phyloP scores from a whole-genome alignment of 2,329 filamentous ascomycete species.

The Xylaria sp. region DNA sequence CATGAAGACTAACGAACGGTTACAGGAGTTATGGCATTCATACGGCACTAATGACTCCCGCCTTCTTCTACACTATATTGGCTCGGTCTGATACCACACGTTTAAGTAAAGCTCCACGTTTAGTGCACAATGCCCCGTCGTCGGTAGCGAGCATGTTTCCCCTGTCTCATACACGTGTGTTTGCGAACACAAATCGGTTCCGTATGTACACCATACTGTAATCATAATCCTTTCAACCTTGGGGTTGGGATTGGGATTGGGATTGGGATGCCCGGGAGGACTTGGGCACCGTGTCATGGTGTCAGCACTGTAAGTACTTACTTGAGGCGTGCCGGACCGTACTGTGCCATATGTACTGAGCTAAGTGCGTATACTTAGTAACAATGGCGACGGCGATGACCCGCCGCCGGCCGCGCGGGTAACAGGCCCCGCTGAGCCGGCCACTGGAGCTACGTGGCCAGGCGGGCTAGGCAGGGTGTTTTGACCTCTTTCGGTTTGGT shows the following conservation, averaged over 20 bases:
- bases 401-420: slow-evolving; percentile 23
- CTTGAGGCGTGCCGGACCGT: no score
- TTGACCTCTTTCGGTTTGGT: background rate
- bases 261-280: no score
- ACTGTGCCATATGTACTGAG: no score
- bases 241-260: no score
- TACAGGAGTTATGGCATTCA: background rate
- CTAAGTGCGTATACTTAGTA: background rate
- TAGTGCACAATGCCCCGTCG: no score
- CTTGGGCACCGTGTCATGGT: no score
- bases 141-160: no score
- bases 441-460: slow-evolving; percentile 12
- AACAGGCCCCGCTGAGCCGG: slow-evolving; percentile 22
- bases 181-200: no score
- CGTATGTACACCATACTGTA: no score
- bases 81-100: background rate
- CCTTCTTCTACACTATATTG: background rate
- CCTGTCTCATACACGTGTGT: no score
- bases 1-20: background rate
- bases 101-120: background rate
- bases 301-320: no score
- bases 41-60: slow-evolving; percentile 19
- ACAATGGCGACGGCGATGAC: background rate
- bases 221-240: no score
- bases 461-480: slow-evolving; percentile 12